Evolutionary conservation across 1,284 basidiomycete genomes (phyloP), one percentile per base, ranked within the genome.

Genomic region (Ceratobasidium sp.): DNA sequence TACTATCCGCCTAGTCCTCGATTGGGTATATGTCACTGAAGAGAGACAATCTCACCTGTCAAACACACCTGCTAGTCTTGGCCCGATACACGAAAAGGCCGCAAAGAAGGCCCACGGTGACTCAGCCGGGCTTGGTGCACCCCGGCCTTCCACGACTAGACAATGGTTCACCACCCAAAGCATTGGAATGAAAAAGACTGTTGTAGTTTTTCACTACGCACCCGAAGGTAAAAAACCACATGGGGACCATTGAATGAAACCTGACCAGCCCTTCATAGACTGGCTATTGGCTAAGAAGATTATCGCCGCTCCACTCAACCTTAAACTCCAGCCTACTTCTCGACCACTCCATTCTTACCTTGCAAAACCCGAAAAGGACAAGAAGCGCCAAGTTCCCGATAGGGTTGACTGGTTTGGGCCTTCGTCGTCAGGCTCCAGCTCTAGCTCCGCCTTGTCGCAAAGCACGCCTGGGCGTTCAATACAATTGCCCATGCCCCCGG

Each of bases 101-200:
- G 62, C 62, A 22, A 65, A 65, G 50, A 65, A 65, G 38, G 62
- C 62, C 4, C 62, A 65, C 27, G 62, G 62, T 3, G 62, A 65
- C 29, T 52, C 62, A 20, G 62, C 62, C 38, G 50, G 62, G 1
- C 20, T 65, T 6, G 62, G 62, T 5, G 50, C 32, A 1, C 22
- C 38, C 5, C 50, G 62, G 22, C 50, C 62, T 17, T 34, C 35
- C 7, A 35, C 62, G 22, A 34, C 62, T 17, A 52, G 62, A 10
- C 62, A 65, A 34, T 65, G 62, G 62, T 65, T 53, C 62, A 65
- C 34, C 22, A 65, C 62, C 31, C 47, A 53, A 35, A 65, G 62
- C 22, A 65, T 65, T 32, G 62, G 62, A 15, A 65, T 65, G 62
- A 65, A 65, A 31, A 65, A 65, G 50, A 65, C 62, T 2, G 38